Evolutionary conservation across 768 basidiomycete species (phyloP), one percentile per base, ranked within the genome.

Genomic region (Mycena belliarum): DNA sequence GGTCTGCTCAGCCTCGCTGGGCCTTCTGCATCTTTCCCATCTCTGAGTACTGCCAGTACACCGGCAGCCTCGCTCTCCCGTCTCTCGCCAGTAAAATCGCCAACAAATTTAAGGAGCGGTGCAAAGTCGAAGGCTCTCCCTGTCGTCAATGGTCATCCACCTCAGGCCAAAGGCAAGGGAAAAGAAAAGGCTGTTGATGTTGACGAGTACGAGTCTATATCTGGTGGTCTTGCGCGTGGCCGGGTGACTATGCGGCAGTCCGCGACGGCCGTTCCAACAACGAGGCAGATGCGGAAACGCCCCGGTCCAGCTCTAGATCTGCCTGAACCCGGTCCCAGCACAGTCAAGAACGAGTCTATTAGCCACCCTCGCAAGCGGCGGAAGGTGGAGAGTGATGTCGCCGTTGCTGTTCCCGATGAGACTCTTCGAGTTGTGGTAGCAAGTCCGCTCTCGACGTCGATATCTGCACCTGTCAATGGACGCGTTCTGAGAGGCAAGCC

Each of bases 121-220:
- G 15, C 40, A 20, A 70, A 69, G 21, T 55, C 61, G n/a, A 71
- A 66, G n/a, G 59, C 74, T 7, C 70, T 71, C 40, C 70, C 69
- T 32, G 59, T 75, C 24, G 60, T 66, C 10, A 59, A 55, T 45
- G 65, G 29, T 2, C 50, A 29, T 6, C 18, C 23, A 26, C 61
- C 66, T 35, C 54, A 57, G 37, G 23, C 66, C 67, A 70, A 71
- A 54, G 66, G 59, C 1, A 77, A 73, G 59, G 72, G 67, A 6
- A 57, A 61, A 41, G 56, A 53, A 46, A 63, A 57, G 26, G 63
- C 52, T 20, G 43, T 43, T 25, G 49, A 55, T 28, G 26, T 15
- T 7, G 35, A 29, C 20, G 45, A 48, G 14, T 16, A 20, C 14
- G 59, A 62, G 43, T 56, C 63, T 6, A 55, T 59, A 21, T 52